phyloP scores from a whole-genome alignment of 2,329 filamentous ascomycete genomes.

The Phoma herbarum region DNA sequence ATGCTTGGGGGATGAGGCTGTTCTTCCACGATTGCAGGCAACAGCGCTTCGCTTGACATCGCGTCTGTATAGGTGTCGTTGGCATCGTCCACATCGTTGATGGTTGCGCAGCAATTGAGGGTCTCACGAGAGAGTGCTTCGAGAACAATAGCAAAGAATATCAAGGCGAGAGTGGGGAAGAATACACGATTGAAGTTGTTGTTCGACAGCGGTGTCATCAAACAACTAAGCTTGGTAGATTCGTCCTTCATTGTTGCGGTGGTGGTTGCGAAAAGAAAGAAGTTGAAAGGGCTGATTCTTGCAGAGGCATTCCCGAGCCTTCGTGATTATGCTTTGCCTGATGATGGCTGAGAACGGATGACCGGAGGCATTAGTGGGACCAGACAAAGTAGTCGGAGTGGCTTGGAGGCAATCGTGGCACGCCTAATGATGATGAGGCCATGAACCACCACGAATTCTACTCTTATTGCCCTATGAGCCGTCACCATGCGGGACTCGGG shows the following conservation, averaged over 20 bases:
- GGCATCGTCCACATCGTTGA: background rate
- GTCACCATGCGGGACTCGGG: background rate
- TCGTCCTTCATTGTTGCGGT: background rate
- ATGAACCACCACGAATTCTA: background rate
- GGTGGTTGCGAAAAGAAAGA: background rate
- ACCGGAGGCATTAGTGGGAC: background rate
- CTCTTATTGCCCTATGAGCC: background rate
- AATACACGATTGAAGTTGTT: background rate
- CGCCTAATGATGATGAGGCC: background rate
- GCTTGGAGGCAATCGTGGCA: background rate
- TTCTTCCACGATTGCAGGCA: background rate
- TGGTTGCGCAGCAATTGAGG: slow-evolving; percentile 1
- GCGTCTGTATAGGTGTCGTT: background rate
- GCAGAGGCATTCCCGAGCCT: background rate
- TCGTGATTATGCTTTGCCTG: background rate
- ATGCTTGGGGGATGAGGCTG: slow-evolving; percentile 9
- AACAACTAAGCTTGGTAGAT: background rate
- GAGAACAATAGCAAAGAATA: background rate
- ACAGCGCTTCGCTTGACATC: background rate
- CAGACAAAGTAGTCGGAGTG: background rate
- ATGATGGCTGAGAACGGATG: slow-evolving; percentile 1
- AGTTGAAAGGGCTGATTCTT: background rate
- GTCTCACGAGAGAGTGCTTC: background rate
- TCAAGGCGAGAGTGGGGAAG: background rate
- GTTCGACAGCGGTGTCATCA: background rate